Evolutionary conservation across 2,329 filamentous ascomycete genomes (phyloP).

Genomic region (Byssoonygena ceratinophila): DNA sequence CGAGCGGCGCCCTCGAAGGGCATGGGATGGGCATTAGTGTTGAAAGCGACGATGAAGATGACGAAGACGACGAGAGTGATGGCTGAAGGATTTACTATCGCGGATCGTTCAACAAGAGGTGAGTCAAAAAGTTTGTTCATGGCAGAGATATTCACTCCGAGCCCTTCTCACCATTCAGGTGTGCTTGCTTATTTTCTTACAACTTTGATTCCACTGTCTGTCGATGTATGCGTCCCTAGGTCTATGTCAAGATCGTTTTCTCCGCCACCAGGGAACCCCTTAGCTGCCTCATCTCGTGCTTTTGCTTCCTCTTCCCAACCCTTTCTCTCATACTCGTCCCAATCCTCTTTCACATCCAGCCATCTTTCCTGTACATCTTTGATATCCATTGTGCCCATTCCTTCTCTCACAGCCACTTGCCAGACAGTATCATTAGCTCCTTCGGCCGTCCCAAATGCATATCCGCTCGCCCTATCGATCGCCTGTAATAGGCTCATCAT

Average conservation of each 20-base stretch:
- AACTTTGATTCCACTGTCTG: constrained; percentile 60
- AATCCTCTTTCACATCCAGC: constrained; percentile 81
- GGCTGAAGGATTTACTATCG: neutral
- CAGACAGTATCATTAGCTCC: constrained; percentile 94
- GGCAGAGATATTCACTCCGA: neutral
- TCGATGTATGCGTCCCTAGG: constrained; percentile 35
- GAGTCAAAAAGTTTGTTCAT: constrained; percentile 1
- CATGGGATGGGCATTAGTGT: constrained; percentile 38
- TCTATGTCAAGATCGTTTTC: constrained; percentile 26
- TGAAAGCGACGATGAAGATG: constrained; percentile 38
- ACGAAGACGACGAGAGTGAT: constrained; percentile 39
- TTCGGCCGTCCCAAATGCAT: constrained; percentile 81
- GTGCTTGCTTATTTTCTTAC: constrained; percentile 53
- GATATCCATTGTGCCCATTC: constrained; percentile 61
- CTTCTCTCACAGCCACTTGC: constrained; percentile 81
- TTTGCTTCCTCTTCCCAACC: constrained; percentile 66
- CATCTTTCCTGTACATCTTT: constrained; percentile 90
- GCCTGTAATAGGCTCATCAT: constrained; percentile 87
- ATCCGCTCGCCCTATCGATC: constrained; percentile 85
- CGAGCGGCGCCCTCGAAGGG: constrained; percentile 22
- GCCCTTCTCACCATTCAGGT: constrained; percentile 8
- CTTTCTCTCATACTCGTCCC: constrained; percentile 67
- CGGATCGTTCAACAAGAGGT: constrained; percentile 12
- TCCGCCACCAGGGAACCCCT: constrained; percentile 18
- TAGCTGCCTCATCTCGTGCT: constrained; percentile 32